These are phyloP conservation scores for Backusella sp. DNA, from an alignment of 192 early-diverging fungal genomes.

Conservation along the genomic window DNA sequence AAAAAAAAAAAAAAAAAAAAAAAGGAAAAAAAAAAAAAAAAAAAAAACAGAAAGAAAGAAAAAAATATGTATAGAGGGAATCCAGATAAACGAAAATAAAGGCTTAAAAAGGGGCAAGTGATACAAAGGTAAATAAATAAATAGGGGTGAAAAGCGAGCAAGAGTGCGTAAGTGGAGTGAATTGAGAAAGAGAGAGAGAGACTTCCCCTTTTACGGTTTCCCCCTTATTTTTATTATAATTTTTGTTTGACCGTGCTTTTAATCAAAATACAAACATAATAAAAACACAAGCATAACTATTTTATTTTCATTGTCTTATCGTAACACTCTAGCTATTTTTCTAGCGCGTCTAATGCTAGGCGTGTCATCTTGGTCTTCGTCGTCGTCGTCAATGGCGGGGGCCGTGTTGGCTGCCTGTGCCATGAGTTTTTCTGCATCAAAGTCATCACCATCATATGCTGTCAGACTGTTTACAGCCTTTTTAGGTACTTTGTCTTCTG, in stretches of 20 bases:
- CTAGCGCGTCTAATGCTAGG: background rate
- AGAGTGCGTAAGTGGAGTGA: background rate
- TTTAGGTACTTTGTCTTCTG: slow-evolving; percentile 29
- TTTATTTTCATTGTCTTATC: slow-evolving; percentile 8
- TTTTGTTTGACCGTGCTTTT: slow-evolving; percentile 4
- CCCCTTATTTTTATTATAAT: slow-evolving; percentile 6
- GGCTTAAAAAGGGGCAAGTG: slow-evolving; percentile 3
- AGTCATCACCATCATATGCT: slow-evolving; percentile 36
- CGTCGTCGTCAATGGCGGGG: background rate
- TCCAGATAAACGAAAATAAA: background rate
- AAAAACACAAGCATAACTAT: slow-evolving; percentile 8
- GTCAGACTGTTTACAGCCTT: slow-evolving; percentile 12
- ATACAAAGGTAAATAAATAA: slow-evolving; percentile 1
- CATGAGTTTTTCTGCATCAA: slow-evolving; percentile 39
- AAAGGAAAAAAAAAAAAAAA: background rate
- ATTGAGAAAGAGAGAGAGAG: background rate
- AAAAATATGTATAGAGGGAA: background rate
- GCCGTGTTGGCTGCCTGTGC: background rate
- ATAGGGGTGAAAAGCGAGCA: background rate
- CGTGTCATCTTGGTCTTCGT: background rate
- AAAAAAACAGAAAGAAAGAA: background rate
- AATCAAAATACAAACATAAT: slow-evolving; percentile 5
- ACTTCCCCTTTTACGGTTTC: background rate
- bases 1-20: background rate
- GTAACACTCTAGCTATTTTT: background rate